Percentiles rank a stretch among this genome's conserved stretches.
phyloP scores from a whole-genome alignment of 495 filamentous ascomycete genomes.

The Penicillium crystallinum region DNA sequence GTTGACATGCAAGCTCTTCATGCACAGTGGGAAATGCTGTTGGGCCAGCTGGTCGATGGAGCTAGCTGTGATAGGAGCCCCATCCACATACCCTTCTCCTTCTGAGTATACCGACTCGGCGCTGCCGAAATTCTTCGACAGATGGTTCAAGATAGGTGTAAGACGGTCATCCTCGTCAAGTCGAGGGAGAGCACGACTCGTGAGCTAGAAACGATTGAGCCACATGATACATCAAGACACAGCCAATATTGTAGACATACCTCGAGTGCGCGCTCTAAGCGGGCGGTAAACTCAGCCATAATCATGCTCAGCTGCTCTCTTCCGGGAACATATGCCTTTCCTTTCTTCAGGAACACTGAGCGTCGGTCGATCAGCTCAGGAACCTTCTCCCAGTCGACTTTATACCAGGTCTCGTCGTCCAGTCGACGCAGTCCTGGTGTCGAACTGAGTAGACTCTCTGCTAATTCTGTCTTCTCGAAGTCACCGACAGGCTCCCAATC shows the following conservation, averaged over 20 bases:
- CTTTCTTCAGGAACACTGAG: slow-evolving; percentile 67
- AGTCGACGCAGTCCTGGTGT: slow-evolving; percentile 49
- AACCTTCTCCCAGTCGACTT: slow-evolving; percentile 90
- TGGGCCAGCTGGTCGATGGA: slow-evolving; percentile 76
- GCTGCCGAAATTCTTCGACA: slow-evolving; percentile 86
- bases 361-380: slow-evolving; percentile 83
- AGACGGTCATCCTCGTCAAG: slow-evolving; percentile 97
- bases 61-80: slow-evolving; percentile 70
- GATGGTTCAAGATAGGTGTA: slow-evolving; percentile 85
- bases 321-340: slow-evolving; percentile 88
- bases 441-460: slow-evolving; percentile 48
- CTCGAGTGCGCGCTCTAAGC: slow-evolving; percentile 76
- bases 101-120: slow-evolving; percentile 75
- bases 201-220: slow-evolving; percentile 48
- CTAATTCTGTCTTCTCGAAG: slow-evolving; percentile 60
- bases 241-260: slow-evolving; percentile 37
- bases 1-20: slow-evolving; percentile 80
- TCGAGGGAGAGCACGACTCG: slow-evolving; percentile 80
- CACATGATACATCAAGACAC: background rate
- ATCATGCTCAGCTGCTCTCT: slow-evolving; percentile 84
- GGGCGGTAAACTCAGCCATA: slow-evolving; percentile 72
- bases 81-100: slow-evolving; percentile 50
- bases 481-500: slow-evolving; percentile 77
- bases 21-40: slow-evolving; percentile 91
- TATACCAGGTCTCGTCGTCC: slow-evolving; percentile 86